phyloP scores from a whole-genome alignment of 768 basidiomycete species.

The Lepiota brunneoincarnata region DNA sequence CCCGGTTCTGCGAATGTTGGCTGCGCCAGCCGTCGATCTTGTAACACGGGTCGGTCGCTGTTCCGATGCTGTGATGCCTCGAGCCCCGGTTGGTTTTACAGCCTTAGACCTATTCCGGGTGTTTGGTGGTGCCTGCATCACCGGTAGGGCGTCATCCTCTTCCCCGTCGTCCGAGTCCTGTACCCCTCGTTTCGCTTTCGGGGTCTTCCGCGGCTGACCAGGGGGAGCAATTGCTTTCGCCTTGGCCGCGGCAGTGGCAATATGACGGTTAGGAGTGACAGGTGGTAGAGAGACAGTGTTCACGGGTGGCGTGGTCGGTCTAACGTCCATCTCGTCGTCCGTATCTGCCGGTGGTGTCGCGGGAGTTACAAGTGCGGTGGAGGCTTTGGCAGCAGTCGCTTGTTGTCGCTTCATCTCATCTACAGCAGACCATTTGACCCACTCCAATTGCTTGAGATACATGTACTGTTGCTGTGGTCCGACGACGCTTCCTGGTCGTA shows the following conservation, averaged over 20 bases:
- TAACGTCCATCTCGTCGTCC: conserved; percentile 55
- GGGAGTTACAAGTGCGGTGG: conserved; percentile 56
- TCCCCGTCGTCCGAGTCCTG: conserved; percentile 65
- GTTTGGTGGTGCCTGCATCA: conserved; percentile 50
- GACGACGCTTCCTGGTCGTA: conserved; percentile 91
- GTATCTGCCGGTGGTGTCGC: conserved; percentile 79
- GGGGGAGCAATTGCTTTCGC: conserved; percentile 73
- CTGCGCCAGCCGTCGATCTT: conserved; percentile 60
- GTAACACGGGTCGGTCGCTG: conserved; percentile 74
- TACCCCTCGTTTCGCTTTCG: conserved; percentile 69
- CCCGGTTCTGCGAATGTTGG: conserved; percentile 53
- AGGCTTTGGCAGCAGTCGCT: conserved; percentile 30
- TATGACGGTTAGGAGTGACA: conserved; percentile 78
- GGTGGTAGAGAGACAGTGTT: conserved; percentile 49
- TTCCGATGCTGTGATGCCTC: conserved; percentile 61
- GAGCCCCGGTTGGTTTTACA: conserved; percentile 28
- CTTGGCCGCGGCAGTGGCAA: conserved; percentile 66
- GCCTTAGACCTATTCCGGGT: conserved; percentile 35
- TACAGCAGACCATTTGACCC: conserved; percentile 89
- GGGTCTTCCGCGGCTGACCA: conserved; percentile 87
- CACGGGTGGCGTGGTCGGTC: conserved; percentile 41
- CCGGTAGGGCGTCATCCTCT: conserved; percentile 61
- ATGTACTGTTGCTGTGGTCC: conserved; percentile 94
- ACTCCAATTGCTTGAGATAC: conserved; percentile 92
- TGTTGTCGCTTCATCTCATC: conserved; percentile 69